Evolutionary conservation across 768 basidiomycete species (phyloP).

Genomic region (Porphyrellus cyaneotinctus): DNA sequence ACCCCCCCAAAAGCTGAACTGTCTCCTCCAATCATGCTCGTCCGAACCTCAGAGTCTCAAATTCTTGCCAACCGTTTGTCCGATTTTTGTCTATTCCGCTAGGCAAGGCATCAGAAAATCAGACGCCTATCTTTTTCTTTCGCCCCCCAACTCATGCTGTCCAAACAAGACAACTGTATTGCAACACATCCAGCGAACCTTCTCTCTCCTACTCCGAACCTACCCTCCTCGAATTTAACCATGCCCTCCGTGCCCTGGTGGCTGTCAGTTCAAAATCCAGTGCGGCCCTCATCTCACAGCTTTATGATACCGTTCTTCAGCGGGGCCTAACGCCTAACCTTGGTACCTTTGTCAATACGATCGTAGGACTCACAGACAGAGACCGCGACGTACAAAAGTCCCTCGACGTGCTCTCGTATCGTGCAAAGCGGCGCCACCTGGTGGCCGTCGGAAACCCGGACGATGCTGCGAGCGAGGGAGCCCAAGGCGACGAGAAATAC

Average conservation of each 20-base stretch:
- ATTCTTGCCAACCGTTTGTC: too few relatives aligned
- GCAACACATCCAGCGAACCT: conserved; percentile 28
- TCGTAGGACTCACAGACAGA: conserved; percentile 59
- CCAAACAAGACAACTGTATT: conserved; percentile 15
- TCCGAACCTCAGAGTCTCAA: too few relatives aligned
- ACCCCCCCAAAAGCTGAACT: too few relatives aligned
- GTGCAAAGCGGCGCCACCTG: conserved; percentile 34
- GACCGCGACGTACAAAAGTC: conserved; percentile 58
- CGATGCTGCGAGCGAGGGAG: conserved; percentile 10
- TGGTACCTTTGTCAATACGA: conserved; percentile 57
- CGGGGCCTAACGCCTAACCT: conserved; percentile 58
- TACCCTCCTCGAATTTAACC: conserved; percentile 55
- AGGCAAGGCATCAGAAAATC: too few relatives aligned
- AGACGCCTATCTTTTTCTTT: too few relatives aligned
- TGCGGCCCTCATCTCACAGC: conserved; percentile 55
- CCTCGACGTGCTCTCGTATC: conserved; percentile 41
- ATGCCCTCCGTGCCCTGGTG: conserved; percentile 47
- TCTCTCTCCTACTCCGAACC: conserved; percentile 28
- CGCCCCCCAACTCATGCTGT: conserved; percentile 18
- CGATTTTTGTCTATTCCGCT: too few relatives aligned
- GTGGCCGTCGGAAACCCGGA: neutral
- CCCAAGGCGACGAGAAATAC: conserved; percentile 28
- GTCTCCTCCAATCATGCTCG: too few relatives aligned
- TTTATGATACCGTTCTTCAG: conserved; percentile 70
- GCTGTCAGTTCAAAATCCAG: conserved; percentile 38